Conservation (phyloP, 768 basidiomycete species). For the Pulveroboletus ravenelii region DNA sequence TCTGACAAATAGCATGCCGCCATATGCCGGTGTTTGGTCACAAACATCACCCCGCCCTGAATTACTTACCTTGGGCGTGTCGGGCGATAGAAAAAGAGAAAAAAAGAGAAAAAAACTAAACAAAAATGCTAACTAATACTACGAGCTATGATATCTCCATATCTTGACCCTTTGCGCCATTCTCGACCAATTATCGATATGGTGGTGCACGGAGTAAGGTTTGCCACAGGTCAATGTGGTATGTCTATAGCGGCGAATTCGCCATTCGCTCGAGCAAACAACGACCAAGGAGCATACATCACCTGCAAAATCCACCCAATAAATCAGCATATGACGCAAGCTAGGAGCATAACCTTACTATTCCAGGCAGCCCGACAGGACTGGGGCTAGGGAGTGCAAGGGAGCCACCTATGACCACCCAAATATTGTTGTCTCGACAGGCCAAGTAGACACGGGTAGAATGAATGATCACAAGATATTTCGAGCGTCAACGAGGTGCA, state of each 20-base stretch:
- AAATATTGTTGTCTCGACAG: neutral
- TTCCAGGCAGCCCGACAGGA: neutral
- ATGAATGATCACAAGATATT: neutral
- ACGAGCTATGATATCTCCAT: slow-evolving; percentile 4
- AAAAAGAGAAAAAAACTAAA: slow-evolving; percentile 7
- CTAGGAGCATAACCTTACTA: slow-evolving; percentile 5
- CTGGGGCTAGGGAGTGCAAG: neutral
- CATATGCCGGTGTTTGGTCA: slow-evolving; percentile 31
- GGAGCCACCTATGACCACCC: neutral
- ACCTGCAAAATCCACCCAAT: neutral
- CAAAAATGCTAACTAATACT: slow-evolving; percentile 8
- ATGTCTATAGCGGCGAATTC: neutral
- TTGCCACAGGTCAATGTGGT: neutral
- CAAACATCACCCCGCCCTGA: slow-evolving; percentile 25
- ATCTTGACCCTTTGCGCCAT: neutral
- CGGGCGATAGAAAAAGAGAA: neutral
- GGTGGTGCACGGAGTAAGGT: neutral
- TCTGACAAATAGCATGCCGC: slow-evolving; percentile 27
- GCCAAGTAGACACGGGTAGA: neutral
- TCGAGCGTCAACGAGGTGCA: neutral
- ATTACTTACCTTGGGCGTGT: slow-evolving; percentile 25
- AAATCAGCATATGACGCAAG: neutral
- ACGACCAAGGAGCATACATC: neutral
- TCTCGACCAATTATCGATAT: neutral
- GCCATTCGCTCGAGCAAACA: slow-evolving; percentile 1